These are phyloP conservation scores for Cicer arietinum DNA, from an alignment of 306 rosid genomes.

Conservation along the genomic window DNA sequence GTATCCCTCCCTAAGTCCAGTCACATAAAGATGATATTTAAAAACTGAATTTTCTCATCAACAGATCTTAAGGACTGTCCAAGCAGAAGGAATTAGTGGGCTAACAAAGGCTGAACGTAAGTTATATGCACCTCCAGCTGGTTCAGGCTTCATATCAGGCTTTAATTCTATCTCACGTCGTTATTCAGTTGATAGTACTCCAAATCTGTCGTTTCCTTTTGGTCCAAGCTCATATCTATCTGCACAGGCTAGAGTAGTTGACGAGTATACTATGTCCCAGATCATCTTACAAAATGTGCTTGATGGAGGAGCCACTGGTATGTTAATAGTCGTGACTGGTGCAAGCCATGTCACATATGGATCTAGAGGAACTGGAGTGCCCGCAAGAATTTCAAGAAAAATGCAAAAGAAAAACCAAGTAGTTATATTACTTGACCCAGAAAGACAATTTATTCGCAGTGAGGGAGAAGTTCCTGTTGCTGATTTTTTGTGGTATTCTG, in stretches of 20 bases:
- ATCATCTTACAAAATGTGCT: conserved; percentile 65
- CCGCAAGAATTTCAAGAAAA: conserved; percentile 88
- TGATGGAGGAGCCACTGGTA: conserved; percentile 70
- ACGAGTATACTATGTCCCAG: conserved; percentile 85
- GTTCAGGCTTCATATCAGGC: conserved; percentile 94
- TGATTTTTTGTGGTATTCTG: conserved; percentile 97
- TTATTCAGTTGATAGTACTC: conserved; percentile 60
- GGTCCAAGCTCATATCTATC: conserved; percentile 92
- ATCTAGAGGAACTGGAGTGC: conserved; percentile 88
- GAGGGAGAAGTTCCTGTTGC: conserved; percentile 98
- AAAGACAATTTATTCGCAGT: conserved; percentile 80
- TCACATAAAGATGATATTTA: conserved; percentile 25
- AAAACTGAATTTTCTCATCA: conserved; percentile 36
- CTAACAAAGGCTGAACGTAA: conserved; percentile 84
- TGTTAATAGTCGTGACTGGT: conserved; percentile 90
- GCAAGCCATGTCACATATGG: conserved; percentile 91
- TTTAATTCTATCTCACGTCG: conserved; percentile 68
- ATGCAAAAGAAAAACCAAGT: conserved; percentile 91
- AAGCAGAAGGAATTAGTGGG: conserved; percentile 87
- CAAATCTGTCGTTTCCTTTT: conserved; percentile 66
- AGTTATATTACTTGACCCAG: conserved; percentile 88
- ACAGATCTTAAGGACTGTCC: conserved; percentile 88
- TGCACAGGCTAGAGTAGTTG: conserved; percentile 91
- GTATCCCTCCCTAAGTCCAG: conserved; percentile 24
- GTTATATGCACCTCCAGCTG: conserved; percentile 88